These are phyloP conservation scores for Triticum timopheevii DNA, from an alignment of 176 grass and related monocot genomes.

Conservation along the genomic window DNA sequence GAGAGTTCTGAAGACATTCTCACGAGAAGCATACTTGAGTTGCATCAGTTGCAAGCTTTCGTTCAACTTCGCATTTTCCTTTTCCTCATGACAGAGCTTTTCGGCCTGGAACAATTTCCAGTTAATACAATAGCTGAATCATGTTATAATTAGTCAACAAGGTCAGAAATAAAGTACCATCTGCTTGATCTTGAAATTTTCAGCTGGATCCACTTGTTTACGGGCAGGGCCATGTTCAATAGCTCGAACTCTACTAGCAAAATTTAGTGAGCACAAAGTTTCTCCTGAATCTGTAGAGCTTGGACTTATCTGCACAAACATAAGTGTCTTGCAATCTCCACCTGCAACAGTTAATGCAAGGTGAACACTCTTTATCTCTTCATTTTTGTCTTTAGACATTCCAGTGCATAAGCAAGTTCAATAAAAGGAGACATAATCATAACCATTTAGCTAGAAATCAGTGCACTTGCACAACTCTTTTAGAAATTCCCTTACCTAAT, in stretches of 20 bases:
- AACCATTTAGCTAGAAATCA: constrained; percentile 17
- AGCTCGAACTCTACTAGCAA: constrained; percentile 85
- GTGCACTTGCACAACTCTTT: not conserved
- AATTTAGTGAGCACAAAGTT: constrained; percentile 83
- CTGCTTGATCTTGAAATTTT: constrained; percentile 88
- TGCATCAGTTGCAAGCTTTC: constrained; percentile 69
- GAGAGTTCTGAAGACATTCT: constrained; percentile 66
- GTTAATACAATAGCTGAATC: constrained; percentile 21
- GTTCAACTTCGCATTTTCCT: constrained; percentile 61
- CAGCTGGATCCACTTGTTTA: constrained; percentile 81
- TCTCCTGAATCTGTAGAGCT: constrained; percentile 84
- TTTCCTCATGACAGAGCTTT: constrained; percentile 69
- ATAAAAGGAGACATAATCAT: not conserved
- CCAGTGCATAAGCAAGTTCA: constrained; percentile 4
- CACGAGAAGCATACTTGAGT: constrained; percentile 74
- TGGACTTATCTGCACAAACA: constrained; percentile 96
- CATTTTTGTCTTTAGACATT: not conserved
- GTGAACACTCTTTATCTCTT: not conserved
- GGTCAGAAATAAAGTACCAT: constrained; percentile 60
- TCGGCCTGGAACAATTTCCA: constrained; percentile 55
- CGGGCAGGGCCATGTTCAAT: constrained; percentile 85
- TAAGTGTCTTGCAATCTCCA: constrained; percentile 98
- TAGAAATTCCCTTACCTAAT: constrained; percentile 52
- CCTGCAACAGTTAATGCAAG: constrained; percentile 49
- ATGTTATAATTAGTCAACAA: not conserved